Evolutionary conservation across 2,329 filamentous ascomycete genomes (phyloP), one percentile per base, ranked within the genome.

Genomic region (Fusarium newnesense): DNA sequence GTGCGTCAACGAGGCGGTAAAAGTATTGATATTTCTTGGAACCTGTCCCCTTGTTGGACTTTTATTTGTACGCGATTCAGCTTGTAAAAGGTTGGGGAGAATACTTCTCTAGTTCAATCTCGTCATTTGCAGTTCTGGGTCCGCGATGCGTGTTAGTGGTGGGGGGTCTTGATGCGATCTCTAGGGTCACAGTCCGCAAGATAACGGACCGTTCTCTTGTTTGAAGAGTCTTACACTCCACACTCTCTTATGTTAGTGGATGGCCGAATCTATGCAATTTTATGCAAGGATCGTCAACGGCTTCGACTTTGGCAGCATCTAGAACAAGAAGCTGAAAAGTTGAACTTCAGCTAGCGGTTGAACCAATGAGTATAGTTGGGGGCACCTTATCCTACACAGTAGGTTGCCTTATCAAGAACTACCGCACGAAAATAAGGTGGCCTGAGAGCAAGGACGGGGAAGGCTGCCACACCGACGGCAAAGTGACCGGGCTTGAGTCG

Each of bases 131-230:
- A 46, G 39, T 21, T 61, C 65, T 62, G 49, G 67, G 19, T 24
- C 30, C n/a, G 32, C n/a, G 37, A 58, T 63, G 37, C 49, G 30
- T 58, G 53, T 47, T 64, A 42, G 52, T 64, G 42, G 62, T 71
- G 67, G 64, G 42, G 70, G 49, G 43, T 49, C n/a, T 44, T 52
- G 42, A 40, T 73, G 58, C 39, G 26, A 67, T 63, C 61, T 61
- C 52, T 46, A 36, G 53, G 60, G 58, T 57, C 53, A 47, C 64
- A 58, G 49, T 63, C 56, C 64, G 53, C 57, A 60, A 52, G 56
- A 42, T 40, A 42, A 58, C 47, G 62, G 36, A 49, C 34, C 26
- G 21, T 60, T 34, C 28, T 46, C 39, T 59, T 39, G 46, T 64
- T 36, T 50, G 49, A 64, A 70, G 66, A 59, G 60, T 63, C 61